phyloP scores from a whole-genome alignment of 2,329 filamentous ascomycete genomes.

The Xylaria sp. region DNA sequence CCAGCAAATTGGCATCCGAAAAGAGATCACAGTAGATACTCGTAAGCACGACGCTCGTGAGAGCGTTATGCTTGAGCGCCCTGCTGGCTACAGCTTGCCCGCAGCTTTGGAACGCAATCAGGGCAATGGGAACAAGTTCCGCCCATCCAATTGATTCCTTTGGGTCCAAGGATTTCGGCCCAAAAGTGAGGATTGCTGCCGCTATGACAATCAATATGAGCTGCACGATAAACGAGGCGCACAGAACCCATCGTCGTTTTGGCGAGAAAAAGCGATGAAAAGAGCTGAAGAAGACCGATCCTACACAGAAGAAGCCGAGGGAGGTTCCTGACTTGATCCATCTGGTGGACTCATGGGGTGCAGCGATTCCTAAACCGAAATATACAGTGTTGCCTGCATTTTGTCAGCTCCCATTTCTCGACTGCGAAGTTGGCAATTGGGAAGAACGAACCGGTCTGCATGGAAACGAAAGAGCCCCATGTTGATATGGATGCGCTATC shows the following conservation, averaged over 20 bases:
- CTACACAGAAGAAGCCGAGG: constrained; percentile 76
- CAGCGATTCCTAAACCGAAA: constrained; percentile 77
- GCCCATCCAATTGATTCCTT: constrained; percentile 64
- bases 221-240: constrained; percentile 67
- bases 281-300: constrained; percentile 76
- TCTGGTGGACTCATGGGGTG: constrained; percentile 63
- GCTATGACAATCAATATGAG: constrained; percentile 61
- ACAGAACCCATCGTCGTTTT: constrained; percentile 73
- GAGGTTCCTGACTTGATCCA: constrained; percentile 80
- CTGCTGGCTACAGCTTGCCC: constrained; percentile 82
- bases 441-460: constrained; percentile 75
- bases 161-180: constrained; percentile 53
- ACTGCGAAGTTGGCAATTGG: background rate
- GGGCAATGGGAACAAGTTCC: constrained; percentile 72
- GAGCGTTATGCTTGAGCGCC: constrained; percentile 73
- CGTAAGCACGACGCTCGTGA: constrained; percentile 83
- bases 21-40: constrained; percentile 86
- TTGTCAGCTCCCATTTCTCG: constrained; percentile 18
- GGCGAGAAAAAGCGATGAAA: constrained; percentile 74
- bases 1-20: constrained; percentile 67
- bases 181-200: constrained; percentile 64
- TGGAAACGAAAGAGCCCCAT: constrained; percentile 84
- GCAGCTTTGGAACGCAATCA: constrained; percentile 80
- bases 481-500: constrained; percentile 81
- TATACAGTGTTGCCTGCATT: constrained; percentile 78